phyloP scores from a whole-genome alignment of 192 early-diverging fungal species.

The Backusella liffmaniae region DNA sequence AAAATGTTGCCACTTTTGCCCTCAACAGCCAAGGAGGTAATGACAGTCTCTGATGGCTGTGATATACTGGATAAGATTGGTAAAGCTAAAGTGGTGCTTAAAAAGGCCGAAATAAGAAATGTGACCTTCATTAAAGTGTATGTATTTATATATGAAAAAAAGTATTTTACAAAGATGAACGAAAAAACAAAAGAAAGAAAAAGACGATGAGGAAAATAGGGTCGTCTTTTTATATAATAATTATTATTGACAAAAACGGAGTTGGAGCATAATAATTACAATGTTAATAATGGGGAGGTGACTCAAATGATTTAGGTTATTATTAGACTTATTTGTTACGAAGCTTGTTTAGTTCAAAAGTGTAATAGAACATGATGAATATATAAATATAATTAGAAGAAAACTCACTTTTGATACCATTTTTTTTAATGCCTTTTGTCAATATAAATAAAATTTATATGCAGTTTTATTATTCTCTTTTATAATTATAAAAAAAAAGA shows the following conservation, averaged over 20 bases:
- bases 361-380: not conserved
- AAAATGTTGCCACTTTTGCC: not conserved
- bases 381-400: not conserved
- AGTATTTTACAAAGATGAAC: not conserved
- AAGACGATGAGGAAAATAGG: not conserved
- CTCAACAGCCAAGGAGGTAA: not conserved
- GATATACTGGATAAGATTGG: not conserved
- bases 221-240: not conserved
- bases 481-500: not conserved
- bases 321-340: not conserved
- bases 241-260: not conserved
- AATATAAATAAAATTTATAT: not conserved
- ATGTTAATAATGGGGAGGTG: slow-evolving; percentile 1
- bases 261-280: not conserved
- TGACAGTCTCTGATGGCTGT: not conserved
- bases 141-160: not conserved
- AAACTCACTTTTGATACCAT: not conserved
- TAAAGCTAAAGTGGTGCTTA: not conserved
- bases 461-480: not conserved
- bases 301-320: slow-evolving; percentile 1
- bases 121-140: not conserved
- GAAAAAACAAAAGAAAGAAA: not conserved
- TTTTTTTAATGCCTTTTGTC: not conserved
- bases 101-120: not conserved
- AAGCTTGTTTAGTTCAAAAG: slow-evolving; percentile 1